These are phyloP conservation scores for Neodidymelliopsis sp. DNA, from an alignment of 2,329 filamentous ascomycete genomes.

Conservation along the genomic window DNA sequence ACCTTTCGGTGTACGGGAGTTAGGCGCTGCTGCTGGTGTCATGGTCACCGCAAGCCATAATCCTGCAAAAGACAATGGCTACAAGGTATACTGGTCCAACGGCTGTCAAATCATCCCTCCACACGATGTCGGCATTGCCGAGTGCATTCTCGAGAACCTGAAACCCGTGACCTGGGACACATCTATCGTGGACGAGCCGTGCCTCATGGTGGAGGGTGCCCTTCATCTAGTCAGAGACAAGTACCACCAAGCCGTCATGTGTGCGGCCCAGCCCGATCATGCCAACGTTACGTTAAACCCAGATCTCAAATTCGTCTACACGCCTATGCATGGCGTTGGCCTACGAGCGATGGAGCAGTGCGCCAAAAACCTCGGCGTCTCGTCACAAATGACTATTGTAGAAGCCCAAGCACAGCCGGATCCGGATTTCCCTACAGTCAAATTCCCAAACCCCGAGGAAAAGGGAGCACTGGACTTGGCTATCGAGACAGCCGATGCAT, in stretches of 20 bases:
- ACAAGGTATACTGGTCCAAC: slow-evolving; percentile 72
- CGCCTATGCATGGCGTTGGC: slow-evolving; percentile 65
- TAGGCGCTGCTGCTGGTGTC: slow-evolving; percentile 64
- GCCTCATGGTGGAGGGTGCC: slow-evolving; percentile 52
- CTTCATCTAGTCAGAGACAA: slow-evolving; percentile 52
- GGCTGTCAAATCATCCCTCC: slow-evolving; percentile 72
- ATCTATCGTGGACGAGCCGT: slow-evolving; percentile 51
- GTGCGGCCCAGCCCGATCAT: slow-evolving; percentile 46
- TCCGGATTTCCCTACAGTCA: slow-evolving; percentile 69
- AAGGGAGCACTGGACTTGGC: slow-evolving; percentile 67
- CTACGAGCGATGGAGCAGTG: slow-evolving; percentile 56
- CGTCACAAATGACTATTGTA: slow-evolving; percentile 57
- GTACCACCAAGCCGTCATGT: slow-evolving; percentile 55
- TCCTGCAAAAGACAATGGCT: slow-evolving; percentile 69
- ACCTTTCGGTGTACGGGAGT: slow-evolving; percentile 64
- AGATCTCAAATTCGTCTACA: slow-evolving; percentile 59
- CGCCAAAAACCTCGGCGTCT: slow-evolving; percentile 49
- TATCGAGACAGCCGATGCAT: slow-evolving; percentile 61
- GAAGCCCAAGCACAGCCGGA: slow-evolving; percentile 63
- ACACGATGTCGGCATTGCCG: slow-evolving; percentile 65
- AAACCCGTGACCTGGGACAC: slow-evolving; percentile 60
- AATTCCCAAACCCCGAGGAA: slow-evolving; percentile 72
- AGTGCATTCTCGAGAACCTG: slow-evolving; percentile 63
- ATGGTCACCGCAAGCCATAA: slow-evolving; percentile 74
- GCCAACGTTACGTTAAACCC: slow-evolving; percentile 28